phyloP scores from a whole-genome alignment of 176 grass and related monocot genomes.

The Avena sativa region DNA sequence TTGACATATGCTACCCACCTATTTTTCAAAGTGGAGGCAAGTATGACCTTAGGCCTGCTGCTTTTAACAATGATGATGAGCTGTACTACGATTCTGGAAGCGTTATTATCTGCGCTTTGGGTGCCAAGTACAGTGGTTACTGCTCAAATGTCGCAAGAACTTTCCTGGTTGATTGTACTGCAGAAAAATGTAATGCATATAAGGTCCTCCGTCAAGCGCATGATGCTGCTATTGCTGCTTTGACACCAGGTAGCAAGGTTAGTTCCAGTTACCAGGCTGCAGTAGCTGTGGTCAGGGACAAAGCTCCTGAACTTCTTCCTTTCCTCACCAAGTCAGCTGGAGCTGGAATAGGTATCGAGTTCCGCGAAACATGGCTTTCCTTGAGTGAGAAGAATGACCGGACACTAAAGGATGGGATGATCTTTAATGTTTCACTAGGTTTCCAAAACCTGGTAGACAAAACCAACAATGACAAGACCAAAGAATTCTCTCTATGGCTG shows the following conservation, averaged over 20 bases:
- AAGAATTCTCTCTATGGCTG: constrained; percentile 65
- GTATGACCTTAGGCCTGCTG: constrained; percentile 72
- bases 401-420: constrained; percentile 64
- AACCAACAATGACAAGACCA: constrained; percentile 50
- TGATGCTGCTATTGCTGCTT: constrained; percentile 58
- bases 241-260: constrained; percentile 51
- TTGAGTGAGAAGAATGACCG: constrained; percentile 68
- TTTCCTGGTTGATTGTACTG: constrained; percentile 63
- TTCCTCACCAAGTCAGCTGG: constrained; percentile 70
- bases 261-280: constrained; percentile 65
- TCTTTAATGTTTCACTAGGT: constrained; percentile 89
- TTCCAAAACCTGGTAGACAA: constrained; percentile 64
- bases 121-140: constrained; percentile 72
- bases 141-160: constrained; percentile 86
- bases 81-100: constrained; percentile 72
- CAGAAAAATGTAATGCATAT: constrained; percentile 67
- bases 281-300: constrained; percentile 48
- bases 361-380: constrained; percentile 67
- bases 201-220: constrained; percentile 68
- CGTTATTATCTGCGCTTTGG: constrained; percentile 82
- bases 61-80: constrained; percentile 74
- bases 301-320: constrained; percentile 69
- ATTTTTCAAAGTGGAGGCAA: constrained; percentile 80
- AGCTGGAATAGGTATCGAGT: constrained; percentile 80
- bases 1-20: constrained; percentile 87